Evolutionary conservation across 139 green algal species (phyloP), one percentile per base, ranked within the genome.

Genomic region (Tetraselmis striata): DNA sequence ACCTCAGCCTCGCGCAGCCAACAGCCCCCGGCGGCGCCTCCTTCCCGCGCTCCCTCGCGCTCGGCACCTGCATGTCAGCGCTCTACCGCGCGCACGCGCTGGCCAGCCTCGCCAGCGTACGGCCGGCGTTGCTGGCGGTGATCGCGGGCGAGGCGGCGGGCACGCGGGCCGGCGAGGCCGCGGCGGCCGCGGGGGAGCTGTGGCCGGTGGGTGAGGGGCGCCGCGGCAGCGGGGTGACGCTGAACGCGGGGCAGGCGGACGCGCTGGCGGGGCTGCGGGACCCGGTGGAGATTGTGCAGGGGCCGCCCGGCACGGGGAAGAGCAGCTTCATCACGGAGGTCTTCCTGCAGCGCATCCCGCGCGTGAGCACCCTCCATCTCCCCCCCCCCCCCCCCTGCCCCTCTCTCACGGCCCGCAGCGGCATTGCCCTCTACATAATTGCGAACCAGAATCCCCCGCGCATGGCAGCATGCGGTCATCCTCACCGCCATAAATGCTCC

Each of bases 291-390:
- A 29, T 76, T 28, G 79, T 82, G 25, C 79, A 82, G 32, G 79
- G 79, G 31, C 79, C 79, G 23, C 79, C 79, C 2, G 79, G 79
- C 1, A 82, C 79, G 27, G 79, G 79, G 29, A 82, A 82, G 79
- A 67, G n/a, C 31, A 77, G n/a, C 30, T 82, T 82, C 79, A 82
- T 82, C 32, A 59, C 58, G 32, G 79, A 82, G 77, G 28, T 81
- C 28, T 31, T 81, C 28, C 18, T 67, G 45, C 45, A 67, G 45
- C 45, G 45, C 45, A 67, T 67, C 45, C 45, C 45, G 5, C 45
- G 45, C 11, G 45, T 67, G 45, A 67, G 45, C 45, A 5, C 18
- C 45, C 45, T 67, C 11, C 45, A n/a, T n/a, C n/a, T n/a, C n/a
- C n/a, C n/a, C n/a, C n/a, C n/a, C n/a, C n/a, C n/a, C n/a, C n/a